Conservation (phyloP, 768 basidiomycete species). For the Chiua virens region DNA sequence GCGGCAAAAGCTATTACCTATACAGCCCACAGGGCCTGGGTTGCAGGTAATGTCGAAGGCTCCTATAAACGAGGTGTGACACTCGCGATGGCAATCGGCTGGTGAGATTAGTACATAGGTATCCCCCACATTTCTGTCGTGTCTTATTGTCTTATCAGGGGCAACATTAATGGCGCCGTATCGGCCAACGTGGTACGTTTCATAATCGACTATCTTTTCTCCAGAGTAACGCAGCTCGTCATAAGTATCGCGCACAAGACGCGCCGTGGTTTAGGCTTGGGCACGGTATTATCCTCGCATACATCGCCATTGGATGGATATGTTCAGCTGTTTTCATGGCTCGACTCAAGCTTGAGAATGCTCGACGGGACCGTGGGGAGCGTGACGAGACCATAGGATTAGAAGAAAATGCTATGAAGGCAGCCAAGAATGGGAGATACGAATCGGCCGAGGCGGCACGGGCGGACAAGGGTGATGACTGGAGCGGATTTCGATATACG, state of each 20-base stretch:
- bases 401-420: conserved; percentile 35
- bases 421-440: conserved; percentile 52
- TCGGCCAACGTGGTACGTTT: conserved; percentile 61
- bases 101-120: conserved; percentile 18
- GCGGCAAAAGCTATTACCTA: not conserved
- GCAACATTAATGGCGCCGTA: conserved; percentile 70
- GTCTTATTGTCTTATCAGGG: conserved; percentile 29
- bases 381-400: conserved; percentile 64
- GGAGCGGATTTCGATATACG: conserved; percentile 77
- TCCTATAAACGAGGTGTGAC: conserved; percentile 72
- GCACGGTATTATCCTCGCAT: conserved; percentile 67
- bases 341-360: conserved; percentile 58
- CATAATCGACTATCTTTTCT: not conserved
- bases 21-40: conserved; percentile 54
- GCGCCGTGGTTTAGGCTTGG: conserved; percentile 69
- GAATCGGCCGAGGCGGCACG: conserved; percentile 56
- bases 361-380: conserved; percentile 60
- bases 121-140: conserved; percentile 15
- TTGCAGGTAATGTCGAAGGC: conserved; percentile 71
- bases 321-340: conserved; percentile 49
- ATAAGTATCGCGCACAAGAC: conserved; percentile 63
- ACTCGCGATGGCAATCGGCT: conserved; percentile 69
- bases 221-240: not conserved
- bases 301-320: conserved; percentile 65
- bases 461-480: conserved; percentile 61